Evolutionary conservation across 371 early-diverging fungal species (phyloP).

Genomic region (Umbelopsis sp.): DNA sequence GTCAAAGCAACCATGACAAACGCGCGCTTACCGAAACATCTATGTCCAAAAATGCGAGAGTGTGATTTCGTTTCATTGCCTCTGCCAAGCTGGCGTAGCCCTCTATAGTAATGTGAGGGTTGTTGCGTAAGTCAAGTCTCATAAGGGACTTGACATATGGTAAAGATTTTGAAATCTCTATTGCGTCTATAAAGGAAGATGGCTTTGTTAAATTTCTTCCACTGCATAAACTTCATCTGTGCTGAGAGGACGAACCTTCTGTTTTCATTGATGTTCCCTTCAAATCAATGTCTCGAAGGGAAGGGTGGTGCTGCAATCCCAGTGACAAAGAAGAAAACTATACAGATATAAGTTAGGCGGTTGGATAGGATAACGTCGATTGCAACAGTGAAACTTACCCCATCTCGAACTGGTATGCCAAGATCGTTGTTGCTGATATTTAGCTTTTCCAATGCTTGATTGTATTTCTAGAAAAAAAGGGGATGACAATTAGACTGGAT

Average conservation of each 20-base stretch:
- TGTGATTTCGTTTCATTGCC: not conserved
- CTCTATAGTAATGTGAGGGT: not conserved
- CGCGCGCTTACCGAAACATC: conserved; percentile 7
- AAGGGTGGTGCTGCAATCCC: not conserved
- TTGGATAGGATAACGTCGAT: not conserved
- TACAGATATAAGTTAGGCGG: not conserved
- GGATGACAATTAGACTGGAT: not conserved
- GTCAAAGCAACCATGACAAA: not conserved
- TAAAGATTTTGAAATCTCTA: not conserved
- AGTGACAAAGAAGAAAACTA: not conserved
- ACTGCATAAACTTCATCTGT: not conserved
- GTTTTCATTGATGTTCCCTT: conserved; percentile 15
- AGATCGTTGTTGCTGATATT: conserved; percentile 52
- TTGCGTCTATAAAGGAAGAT: not conserved
- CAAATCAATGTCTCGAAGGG: not conserved
- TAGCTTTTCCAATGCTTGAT: conserved; percentile 42
- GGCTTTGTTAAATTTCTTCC: not conserved
- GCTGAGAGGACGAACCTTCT: not conserved
- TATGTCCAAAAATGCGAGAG: conserved; percentile 16
- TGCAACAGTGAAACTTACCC: conserved; percentile 39
- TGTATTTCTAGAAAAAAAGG: conserved; percentile 43
- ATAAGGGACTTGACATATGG: not conserved
- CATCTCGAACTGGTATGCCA: conserved; percentile 41
- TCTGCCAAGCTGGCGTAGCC: conserved; percentile 2
- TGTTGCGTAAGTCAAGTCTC: conserved; percentile 8